These are phyloP conservation scores for Ceratocystis variospora DNA, from an alignment of 2,329 filamentous ascomycete species.

Conservation along the genomic window DNA sequence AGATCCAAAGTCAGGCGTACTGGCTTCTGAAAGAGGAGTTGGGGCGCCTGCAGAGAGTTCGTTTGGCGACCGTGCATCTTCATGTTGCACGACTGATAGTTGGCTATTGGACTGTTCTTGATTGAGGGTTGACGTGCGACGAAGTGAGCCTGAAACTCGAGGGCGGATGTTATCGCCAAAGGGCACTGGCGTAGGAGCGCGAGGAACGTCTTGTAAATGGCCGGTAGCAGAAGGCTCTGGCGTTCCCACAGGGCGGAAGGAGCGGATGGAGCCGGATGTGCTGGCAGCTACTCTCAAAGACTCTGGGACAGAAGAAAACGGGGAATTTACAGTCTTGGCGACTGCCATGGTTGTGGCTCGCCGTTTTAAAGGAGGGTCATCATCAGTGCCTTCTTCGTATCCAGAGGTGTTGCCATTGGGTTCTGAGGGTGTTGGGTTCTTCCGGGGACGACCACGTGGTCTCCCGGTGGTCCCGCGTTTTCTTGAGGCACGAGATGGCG, in stretches of 20 bases:
- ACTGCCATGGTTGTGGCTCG: slow-evolving; percentile 64
- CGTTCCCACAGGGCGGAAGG: slow-evolving; percentile 58
- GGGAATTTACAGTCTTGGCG: slow-evolving; percentile 55
- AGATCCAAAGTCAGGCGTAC: slow-evolving; percentile 71
- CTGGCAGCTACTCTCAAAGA: slow-evolving; percentile 83
- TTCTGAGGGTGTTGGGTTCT: slow-evolving; percentile 30
- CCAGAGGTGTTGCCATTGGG: slow-evolving; percentile 56
- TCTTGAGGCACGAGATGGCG: slow-evolving; percentile 46
- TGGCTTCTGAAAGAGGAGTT: slow-evolving; percentile 45
- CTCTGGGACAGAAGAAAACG: slow-evolving; percentile 60
- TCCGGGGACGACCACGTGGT: slow-evolving; percentile 42
- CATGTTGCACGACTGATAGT: slow-evolving; percentile 31
- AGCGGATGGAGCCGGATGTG: slow-evolving; percentile 74
- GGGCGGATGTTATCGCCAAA: slow-evolving; percentile 17
- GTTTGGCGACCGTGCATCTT: slow-evolving; percentile 42
- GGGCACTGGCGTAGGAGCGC: slow-evolving; percentile 65
- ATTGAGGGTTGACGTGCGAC: slow-evolving; percentile 47
- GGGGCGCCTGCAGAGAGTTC: slow-evolving; percentile 35
- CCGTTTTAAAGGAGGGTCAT: slow-evolving; percentile 45
- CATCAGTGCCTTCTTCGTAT: slow-evolving; percentile 53
- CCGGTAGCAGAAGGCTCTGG: slow-evolving; percentile 33
- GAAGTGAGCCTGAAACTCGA: slow-evolving; percentile 30
- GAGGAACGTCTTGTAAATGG: slow-evolving; percentile 57
- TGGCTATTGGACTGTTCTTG: slow-evolving; percentile 33
- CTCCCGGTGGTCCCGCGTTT: slow-evolving; percentile 38